These are phyloP conservation scores for Castanea crenata DNA, from an alignment of 306 rosid species.

Conservation along the genomic window DNA sequence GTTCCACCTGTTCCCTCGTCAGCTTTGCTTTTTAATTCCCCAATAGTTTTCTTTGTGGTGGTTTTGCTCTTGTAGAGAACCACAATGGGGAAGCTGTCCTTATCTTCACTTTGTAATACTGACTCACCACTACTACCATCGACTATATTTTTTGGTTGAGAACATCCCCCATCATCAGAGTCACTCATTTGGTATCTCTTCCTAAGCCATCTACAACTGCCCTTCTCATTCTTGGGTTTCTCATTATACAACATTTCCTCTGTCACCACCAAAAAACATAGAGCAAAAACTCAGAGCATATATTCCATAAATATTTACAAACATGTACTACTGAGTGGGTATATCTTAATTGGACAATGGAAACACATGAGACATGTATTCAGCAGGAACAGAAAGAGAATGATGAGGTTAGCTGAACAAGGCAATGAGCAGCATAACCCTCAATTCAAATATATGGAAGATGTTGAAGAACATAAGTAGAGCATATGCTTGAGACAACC, in stretches of 20 bases:
- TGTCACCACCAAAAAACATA: conserved; percentile 22
- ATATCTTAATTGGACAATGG: background rate
- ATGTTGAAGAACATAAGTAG: no score
- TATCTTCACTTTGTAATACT: conserved; percentile 35
- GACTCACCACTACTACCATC: conserved; percentile 20
- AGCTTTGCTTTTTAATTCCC: conserved; percentile 34
- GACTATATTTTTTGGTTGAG: conserved; percentile 20
- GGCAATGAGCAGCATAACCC: no score
- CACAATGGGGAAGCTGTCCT: conserved; percentile 49
- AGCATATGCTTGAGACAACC: no score
- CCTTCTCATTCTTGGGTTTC: conserved; percentile 29
- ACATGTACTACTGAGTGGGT: background rate
- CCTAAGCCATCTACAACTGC: conserved; percentile 40
- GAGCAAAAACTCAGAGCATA: background rate
- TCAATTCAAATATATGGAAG: no score
- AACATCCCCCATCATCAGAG: conserved; percentile 46
- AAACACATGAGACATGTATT: background rate
- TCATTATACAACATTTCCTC: conserved; percentile 38
- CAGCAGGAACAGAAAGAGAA: no score
- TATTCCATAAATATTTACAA: background rate
- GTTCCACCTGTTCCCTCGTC: conserved; percentile 28
- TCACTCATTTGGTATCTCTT: conserved; percentile 55
- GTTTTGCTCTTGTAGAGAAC: conserved; percentile 36
- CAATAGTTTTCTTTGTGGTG: conserved; percentile 21
- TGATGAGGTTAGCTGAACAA: no score